phyloP scores from a whole-genome alignment of 495 filamentous ascomycete genomes.

The Penicillium bialowiezense region DNA sequence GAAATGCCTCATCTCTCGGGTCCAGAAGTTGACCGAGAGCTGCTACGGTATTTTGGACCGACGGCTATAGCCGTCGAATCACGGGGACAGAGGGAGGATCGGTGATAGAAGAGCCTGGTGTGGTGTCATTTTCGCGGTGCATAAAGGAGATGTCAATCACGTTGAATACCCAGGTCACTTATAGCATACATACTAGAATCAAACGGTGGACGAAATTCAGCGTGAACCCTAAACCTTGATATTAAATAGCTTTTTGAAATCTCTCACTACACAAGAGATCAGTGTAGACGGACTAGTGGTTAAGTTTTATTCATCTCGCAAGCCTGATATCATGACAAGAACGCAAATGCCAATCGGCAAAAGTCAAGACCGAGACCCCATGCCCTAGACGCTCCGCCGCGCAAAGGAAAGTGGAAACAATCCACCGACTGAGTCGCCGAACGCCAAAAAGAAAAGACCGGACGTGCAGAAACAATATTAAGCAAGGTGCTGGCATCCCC shows the following conservation, averaged over 20 bases:
- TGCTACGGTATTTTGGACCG: neutral
- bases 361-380: slow-evolving; percentile 16
- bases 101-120: too few species aligned
- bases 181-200: too few species aligned
- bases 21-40: neutral
- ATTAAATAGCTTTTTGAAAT: too few species aligned
- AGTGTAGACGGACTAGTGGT: too few species aligned
- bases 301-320: slow-evolving; percentile 12
- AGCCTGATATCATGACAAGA: slow-evolving; percentile 23
- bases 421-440: slow-evolving; percentile 24
- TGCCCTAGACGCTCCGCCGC: slow-evolving; percentile 14
- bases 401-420: slow-evolving; percentile 19
- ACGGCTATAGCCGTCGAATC: neutral
- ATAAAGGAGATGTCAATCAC: too few species aligned
- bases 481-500: too few species aligned
- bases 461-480: slow-evolving; percentile 9
- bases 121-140: too few species aligned
- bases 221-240: too few species aligned
- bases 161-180: too few species aligned
- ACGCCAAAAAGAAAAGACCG: slow-evolving; percentile 27
- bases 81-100: too few species aligned
- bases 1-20: neutral
- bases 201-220: too few species aligned
- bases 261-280: too few species aligned
- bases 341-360: slow-evolving; percentile 20